Conservation (phyloP, 108 stramenopile species). For the Nitzschia putrida region DNA sequence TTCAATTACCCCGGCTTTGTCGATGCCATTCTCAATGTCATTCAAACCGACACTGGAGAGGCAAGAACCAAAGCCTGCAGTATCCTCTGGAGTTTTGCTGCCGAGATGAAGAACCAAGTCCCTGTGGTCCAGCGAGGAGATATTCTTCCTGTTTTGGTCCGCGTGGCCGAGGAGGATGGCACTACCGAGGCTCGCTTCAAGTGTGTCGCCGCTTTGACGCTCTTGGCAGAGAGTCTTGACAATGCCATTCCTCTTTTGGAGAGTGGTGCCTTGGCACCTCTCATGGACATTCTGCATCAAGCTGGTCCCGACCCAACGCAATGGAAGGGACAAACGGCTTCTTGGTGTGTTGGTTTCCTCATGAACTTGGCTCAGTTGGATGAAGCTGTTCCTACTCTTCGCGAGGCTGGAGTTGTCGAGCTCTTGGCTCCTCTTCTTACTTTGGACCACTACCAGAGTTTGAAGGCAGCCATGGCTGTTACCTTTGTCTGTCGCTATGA, state of each 20-base stretch:
- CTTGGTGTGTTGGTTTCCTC: constrained; percentile 91
- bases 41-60: constrained; percentile 82
- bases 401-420: constrained; percentile 86
- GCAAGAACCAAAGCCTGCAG: constrained; percentile 90
- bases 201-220: constrained; percentile 86
- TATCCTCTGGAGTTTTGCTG: constrained; percentile 90
- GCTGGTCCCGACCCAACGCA: constrained; percentile 90
- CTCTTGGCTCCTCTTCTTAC: constrained; percentile 82
- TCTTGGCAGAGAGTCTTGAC: constrained; percentile 83
- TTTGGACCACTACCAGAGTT: constrained; percentile 89
- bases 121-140: constrained; percentile 86
- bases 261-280: constrained; percentile 72
- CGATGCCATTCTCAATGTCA: constrained; percentile 81
- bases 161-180: constrained; percentile 85
- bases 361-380: constrained; percentile 93
- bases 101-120: constrained; percentile 92
- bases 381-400: constrained; percentile 83
- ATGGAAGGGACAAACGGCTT: constrained; percentile 91
- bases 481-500: constrained; percentile 89
- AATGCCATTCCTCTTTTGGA: constrained; percentile 84
- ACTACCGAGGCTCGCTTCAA: constrained; percentile 90
- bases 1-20: constrained; percentile 89
- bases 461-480: constrained; percentile 92
- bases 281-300: constrained; percentile 88
- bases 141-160: constrained; percentile 81